phyloP scores from a whole-genome alignment of 1,139 yeast species.

The Yamadazyma aaseri region DNA sequence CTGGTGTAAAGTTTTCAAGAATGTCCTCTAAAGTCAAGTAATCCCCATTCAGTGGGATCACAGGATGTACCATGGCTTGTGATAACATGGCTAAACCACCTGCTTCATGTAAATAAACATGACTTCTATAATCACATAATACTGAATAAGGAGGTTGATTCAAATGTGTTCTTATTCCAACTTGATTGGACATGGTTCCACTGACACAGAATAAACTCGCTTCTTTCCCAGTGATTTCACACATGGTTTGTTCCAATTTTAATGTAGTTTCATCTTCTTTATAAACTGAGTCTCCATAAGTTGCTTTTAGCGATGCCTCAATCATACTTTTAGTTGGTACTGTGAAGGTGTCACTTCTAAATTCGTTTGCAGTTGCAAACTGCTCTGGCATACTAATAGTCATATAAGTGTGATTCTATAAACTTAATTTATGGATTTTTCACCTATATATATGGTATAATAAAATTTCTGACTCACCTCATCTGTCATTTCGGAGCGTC shows the following conservation, averaged over 20 bases:
- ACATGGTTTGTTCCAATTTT: constrained; percentile 34
- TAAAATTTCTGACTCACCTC: background rate
- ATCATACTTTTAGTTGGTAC: constrained; percentile 44
- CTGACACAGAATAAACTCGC: constrained; percentile 45
- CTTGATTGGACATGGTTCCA: constrained; percentile 48
- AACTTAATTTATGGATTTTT: background rate
- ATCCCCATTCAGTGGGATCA: constrained; percentile 36
- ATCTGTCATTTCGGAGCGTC: too few relatives aligned
- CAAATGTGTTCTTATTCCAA: constrained; percentile 40
- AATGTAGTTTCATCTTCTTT: constrained; percentile 40
- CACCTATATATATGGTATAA: too few relatives aligned
- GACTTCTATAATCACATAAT: constrained; percentile 41
- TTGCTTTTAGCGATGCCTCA: constrained; percentile 25
- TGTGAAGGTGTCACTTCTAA: constrained; percentile 49
- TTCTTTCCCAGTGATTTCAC: constrained; percentile 38
- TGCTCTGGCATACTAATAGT: background rate
- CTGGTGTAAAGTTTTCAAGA: constrained; percentile 39
- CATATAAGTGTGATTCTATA: background rate
- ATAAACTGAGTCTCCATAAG: constrained; percentile 46
- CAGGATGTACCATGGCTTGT: constrained; percentile 46
- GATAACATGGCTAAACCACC: constrained; percentile 47
- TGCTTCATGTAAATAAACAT: constrained; percentile 42
- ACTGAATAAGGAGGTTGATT: constrained; percentile 47
- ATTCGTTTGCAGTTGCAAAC: constrained; percentile 33
- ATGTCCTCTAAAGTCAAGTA: constrained; percentile 41